phyloP scores from a whole-genome alignment of 1,284 basidiomycete species.

The Naganishia sp. region DNA sequence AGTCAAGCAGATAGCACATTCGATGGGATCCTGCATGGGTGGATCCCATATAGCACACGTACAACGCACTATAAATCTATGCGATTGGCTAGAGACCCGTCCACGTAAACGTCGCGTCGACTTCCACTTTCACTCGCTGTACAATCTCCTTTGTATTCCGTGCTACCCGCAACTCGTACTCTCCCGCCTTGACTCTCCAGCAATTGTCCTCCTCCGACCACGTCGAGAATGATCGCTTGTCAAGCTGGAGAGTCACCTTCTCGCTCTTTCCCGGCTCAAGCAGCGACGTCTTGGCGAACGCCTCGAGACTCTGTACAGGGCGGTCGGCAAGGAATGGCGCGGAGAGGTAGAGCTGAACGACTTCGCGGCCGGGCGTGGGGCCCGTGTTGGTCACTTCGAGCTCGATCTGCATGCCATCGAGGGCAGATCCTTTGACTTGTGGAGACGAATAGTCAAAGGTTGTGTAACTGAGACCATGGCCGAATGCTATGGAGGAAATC shows the following conservation, averaged over 20 bases:
- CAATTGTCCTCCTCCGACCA: constrained; percentile 10
- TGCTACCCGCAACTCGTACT: constrained; percentile 14
- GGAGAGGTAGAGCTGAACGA: constrained; percentile 39
- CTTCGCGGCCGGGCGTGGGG: constrained; percentile 33
- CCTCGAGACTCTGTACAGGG: constrained; percentile 30
- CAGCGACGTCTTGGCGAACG: constrained; percentile 25
- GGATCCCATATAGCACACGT: too few species aligned
- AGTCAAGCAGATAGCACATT: too few species aligned
- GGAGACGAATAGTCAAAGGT: constrained; percentile 64
- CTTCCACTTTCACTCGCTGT: constrained; percentile 4
- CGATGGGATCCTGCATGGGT: too few species aligned
- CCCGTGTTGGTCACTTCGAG: constrained; percentile 38
- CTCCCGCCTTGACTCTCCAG: constrained; percentile 18
- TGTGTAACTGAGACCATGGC: constrained; percentile 82
- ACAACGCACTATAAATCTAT: too few species aligned
- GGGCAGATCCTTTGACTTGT: neutral
- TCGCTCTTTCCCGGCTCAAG: constrained; percentile 28
- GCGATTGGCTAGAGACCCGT: neutral
- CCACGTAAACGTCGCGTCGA: neutral
- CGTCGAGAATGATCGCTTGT: constrained; percentile 23
- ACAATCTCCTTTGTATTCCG: constrained; percentile 6
- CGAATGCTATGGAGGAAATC: constrained; percentile 60
- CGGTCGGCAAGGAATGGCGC: constrained; percentile 25
- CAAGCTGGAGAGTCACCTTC: constrained; percentile 1
- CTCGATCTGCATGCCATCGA: neutral